phyloP scores from a whole-genome alignment of 2,329 filamentous ascomycete species.

The Colletotrichum abscissum region DNA sequence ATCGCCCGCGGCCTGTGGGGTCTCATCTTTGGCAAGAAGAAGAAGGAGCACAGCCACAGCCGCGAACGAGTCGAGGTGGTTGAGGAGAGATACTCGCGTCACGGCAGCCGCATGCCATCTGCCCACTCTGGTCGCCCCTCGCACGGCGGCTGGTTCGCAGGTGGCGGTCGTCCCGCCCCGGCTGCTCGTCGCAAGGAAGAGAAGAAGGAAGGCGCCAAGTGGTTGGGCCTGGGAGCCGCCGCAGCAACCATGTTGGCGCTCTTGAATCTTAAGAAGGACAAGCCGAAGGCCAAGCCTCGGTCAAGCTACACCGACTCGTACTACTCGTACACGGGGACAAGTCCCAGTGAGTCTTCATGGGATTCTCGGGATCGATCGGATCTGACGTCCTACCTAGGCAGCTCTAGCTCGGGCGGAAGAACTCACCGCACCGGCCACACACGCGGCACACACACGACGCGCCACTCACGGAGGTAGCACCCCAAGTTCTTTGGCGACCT shows the following conservation, averaged over 20 bases:
- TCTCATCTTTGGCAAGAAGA: slow-evolving; percentile 70
- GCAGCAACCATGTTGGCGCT: slow-evolving; percentile 64
- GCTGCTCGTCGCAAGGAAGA: slow-evolving; percentile 53
- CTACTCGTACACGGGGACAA: slow-evolving; percentile 63
- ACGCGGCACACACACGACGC: slow-evolving; percentile 37
- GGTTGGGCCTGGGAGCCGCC: slow-evolving; percentile 64
- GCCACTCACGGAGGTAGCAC: slow-evolving; percentile 45
- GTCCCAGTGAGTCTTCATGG: slow-evolving; percentile 60
- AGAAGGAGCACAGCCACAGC: slow-evolving; percentile 54
- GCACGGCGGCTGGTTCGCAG: slow-evolving; percentile 65
- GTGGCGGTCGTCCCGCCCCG: slow-evolving; percentile 54
- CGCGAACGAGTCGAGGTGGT: slow-evolving; percentile 68
- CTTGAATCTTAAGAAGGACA: slow-evolving; percentile 64
- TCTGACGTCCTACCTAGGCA: slow-evolving; percentile 49
- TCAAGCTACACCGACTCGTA: slow-evolving; percentile 64
- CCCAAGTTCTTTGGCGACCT: not conserved
- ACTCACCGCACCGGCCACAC: slow-evolving; percentile 43
- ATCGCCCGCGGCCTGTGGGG: slow-evolving; percentile 72
- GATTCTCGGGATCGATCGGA: slow-evolving; percentile 34
- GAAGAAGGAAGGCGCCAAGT: slow-evolving; percentile 64
- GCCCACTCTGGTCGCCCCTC: slow-evolving; percentile 61
- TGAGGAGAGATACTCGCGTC: slow-evolving; percentile 71
- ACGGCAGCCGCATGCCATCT: slow-evolving; percentile 54
- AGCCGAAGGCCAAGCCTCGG: slow-evolving; percentile 54
- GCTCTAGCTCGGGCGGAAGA: slow-evolving; percentile 58